Evolutionary conservation across 345 rosid genomes (phyloP), one percentile per base, ranked within the genome.

Genomic region (Ricinus communis): DNA sequence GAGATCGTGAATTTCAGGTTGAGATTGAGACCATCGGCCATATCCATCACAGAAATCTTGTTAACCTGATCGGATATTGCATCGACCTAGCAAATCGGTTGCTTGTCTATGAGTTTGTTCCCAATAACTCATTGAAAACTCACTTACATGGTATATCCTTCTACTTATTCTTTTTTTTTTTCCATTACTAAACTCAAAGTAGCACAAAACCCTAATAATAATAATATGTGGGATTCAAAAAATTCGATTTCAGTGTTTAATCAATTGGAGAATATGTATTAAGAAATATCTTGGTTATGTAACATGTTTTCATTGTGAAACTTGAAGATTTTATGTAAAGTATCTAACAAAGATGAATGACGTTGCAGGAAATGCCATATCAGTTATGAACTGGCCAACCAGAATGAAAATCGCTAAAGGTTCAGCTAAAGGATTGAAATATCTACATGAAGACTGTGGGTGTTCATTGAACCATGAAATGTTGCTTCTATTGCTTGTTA

Each of bases 351-450:
- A 46, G 50, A 46, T 2, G 18, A 46, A 15, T 43, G 12, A 12
- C 47, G 8, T 65, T 11, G 19, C 76, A 91, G 97, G 87, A 68
- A 83, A 88, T 74, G 89, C 70, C 2, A 72, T 85, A 15, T 69
- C 56, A 31, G 28, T 27, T 19, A 68, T 74, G 57, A 50, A 47
- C 16, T 75, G 74, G 65, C 51, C 71, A 62, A 65, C 51, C 11
- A 25, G 65, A 33, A 61, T 69, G 69, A 54, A 55, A 46, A 55
- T 70, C n/a, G 70, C 74, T 27, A 27, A 31, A 16, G 69, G 65
- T 16, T 33, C 70, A 4, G 74, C 74, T 5, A 70, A 63, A 70
- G 74, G 79, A 43, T 19, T 60, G 30, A 47, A 54, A 55, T 75
- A 62, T 45, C 25, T 69, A 54, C 69, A 58, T 31, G 77, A 66